These are phyloP conservation scores for Rhytidhysteron rufulum DNA, from an alignment of 2,329 filamentous ascomycete genomes.

Conservation along the genomic window DNA sequence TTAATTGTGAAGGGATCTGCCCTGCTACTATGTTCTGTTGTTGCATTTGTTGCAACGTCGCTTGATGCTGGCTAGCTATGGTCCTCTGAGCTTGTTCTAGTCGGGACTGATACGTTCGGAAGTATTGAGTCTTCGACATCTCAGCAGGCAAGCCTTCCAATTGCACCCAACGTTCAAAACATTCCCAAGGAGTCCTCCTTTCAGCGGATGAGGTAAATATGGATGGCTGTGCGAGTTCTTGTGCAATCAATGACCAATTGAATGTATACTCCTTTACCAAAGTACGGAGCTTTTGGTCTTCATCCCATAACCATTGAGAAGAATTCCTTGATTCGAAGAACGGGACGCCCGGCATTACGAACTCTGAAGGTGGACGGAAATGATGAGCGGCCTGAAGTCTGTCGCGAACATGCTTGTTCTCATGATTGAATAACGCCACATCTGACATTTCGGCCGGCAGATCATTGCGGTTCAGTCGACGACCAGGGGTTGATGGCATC, in stretches of 20 bases:
- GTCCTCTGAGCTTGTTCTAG: slow-evolving; percentile 61
- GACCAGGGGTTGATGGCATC: slow-evolving; percentile 37
- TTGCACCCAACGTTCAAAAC: slow-evolving; percentile 94
- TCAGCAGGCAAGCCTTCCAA: slow-evolving; percentile 87
- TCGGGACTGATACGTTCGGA: slow-evolving; percentile 67
- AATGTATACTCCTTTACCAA: slow-evolving; percentile 91
- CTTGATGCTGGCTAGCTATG: slow-evolving; percentile 55
- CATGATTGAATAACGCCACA: slow-evolving; percentile 83
- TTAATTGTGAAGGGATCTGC: slow-evolving; percentile 50
- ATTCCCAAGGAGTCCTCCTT: slow-evolving; percentile 93
- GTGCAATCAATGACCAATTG: slow-evolving; percentile 95
- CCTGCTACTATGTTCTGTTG: slow-evolving; percentile 52
- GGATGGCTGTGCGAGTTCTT: slow-evolving; percentile 69
- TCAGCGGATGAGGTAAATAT: slow-evolving; percentile 81
- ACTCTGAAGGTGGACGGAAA: slow-evolving; percentile 88
- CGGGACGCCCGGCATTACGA: slow-evolving; percentile 80
- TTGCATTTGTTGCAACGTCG: slow-evolving; percentile 51
- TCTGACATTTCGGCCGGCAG: slow-evolving; percentile 67
- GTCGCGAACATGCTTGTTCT: slow-evolving; percentile 86
- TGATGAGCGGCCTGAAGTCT: slow-evolving; percentile 86
- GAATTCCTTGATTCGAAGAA: slow-evolving; percentile 86
- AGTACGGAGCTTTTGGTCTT: slow-evolving; percentile 83
- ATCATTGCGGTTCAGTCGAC: slow-evolving; percentile 40
- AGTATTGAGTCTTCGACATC: slow-evolving; percentile 94
- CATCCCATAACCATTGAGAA: slow-evolving; percentile 86